Evolutionary conservation across 2,329 filamentous ascomycete species (phyloP).

Genomic region (Cercospora sojina): DNA sequence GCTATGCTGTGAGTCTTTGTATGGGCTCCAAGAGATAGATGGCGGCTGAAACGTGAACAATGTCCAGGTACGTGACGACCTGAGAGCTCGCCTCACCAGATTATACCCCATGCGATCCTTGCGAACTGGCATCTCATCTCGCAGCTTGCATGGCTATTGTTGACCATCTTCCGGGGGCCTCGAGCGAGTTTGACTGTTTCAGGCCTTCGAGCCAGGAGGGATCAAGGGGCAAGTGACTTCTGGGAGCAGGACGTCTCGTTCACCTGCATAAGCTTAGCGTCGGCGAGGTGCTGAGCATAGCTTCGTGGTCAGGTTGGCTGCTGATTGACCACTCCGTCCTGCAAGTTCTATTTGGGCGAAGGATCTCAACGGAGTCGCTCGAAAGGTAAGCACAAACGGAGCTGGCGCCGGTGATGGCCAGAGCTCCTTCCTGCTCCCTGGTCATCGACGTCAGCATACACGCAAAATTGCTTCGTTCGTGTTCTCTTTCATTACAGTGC

Average conservation of each 20-base stretch:
- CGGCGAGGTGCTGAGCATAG: not conserved
- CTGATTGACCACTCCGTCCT: not conserved
- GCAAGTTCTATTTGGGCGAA: not conserved
- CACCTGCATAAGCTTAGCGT: not conserved
- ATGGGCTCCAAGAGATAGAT: not conserved
- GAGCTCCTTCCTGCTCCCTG: not conserved
- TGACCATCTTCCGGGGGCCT: not conserved
- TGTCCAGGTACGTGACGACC: too few relatives aligned
- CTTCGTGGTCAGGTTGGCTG: not conserved
- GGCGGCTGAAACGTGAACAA: too few relatives aligned
- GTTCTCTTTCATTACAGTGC: not conserved
- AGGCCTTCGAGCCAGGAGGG: not conserved
- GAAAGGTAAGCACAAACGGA: not conserved
- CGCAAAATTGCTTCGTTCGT: not conserved
- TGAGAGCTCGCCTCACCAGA: too few relatives aligned
- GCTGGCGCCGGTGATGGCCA: not conserved
- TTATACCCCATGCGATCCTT: too few relatives aligned
- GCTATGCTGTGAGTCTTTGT: not conserved
- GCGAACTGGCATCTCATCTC: too few relatives aligned
- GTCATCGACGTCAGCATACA: conserved; percentile 8
- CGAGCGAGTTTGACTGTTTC: not conserved
- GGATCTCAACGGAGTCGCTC: not conserved
- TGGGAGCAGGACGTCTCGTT: not conserved
- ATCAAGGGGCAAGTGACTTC: not conserved
- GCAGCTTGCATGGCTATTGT: not conserved